These are phyloP conservation scores for Vitis hybrid DNA, from an alignment of 177 flowering plant species.

Conservation along the genomic window DNA sequence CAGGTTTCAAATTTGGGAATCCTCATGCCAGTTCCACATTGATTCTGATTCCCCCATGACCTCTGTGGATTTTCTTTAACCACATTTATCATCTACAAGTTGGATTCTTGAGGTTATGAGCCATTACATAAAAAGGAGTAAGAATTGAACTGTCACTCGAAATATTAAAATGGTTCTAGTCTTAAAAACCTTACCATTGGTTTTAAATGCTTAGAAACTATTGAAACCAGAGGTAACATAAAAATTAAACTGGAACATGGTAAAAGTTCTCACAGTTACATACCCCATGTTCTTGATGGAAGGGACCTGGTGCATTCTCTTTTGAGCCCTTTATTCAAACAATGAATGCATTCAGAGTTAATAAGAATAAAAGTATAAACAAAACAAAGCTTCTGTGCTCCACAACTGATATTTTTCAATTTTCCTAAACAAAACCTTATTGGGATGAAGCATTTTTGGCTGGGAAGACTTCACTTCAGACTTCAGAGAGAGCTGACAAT, in stretches of 20 bases:
- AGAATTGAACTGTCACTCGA: too few relatives aligned
- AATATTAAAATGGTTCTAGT: neutral
- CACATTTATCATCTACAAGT: conserved; percentile 15
- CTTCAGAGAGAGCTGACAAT: conserved; percentile 53
- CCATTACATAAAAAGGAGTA: neutral
- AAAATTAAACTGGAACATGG: too few relatives aligned
- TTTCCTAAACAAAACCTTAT: conserved; percentile 24
- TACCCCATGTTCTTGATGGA: conserved; percentile 37
- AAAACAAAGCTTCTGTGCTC: neutral
- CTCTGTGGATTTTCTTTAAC: conserved; percentile 21
- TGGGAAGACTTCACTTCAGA: conserved; percentile 36
- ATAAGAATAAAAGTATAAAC: neutral
- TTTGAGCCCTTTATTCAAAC: conserved; percentile 35
- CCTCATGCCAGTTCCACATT: conserved; percentile 24
- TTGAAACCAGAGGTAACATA: neutral
- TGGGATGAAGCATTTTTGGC: conserved; percentile 13
- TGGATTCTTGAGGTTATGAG: neutral
- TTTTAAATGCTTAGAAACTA: neutral
- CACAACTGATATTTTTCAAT: neutral
- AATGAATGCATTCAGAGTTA: conserved; percentile 9
- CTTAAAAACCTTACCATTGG: neutral
- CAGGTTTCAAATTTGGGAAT: conserved; percentile 18
- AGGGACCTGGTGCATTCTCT: conserved; percentile 37
- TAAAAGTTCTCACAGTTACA: neutral
- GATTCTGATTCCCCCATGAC: conserved; percentile 23